Percentiles rank a stretch among this genome's conserved stretches.
phyloP scores from a whole-genome alignment of 331 rosid species.

The Rhamnella rubrinervis region DNA sequence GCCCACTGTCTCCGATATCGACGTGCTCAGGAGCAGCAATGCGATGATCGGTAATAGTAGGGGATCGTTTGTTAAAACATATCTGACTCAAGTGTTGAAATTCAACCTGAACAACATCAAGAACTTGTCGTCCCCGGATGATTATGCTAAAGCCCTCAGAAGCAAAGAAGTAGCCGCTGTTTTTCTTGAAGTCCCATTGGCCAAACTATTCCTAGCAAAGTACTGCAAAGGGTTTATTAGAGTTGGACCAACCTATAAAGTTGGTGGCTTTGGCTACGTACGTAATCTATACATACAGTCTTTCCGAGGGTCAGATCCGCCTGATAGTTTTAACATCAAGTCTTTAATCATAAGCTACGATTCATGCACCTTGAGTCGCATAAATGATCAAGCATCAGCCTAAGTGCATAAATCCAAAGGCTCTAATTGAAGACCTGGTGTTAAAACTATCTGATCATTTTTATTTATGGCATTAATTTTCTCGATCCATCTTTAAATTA shows the following conservation, averaged over 20 bases:
- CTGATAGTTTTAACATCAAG: no score
- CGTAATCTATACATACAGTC: not conserved
- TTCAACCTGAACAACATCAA: constrained; percentile 14
- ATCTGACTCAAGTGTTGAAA: constrained; percentile 23
- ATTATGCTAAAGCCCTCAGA: constrained; percentile 34
- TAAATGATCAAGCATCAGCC: no score
- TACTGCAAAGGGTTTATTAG: constrained; percentile 33
- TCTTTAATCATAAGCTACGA: no score
- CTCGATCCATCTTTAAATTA: no score
- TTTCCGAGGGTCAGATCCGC: no score
- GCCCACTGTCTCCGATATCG: constrained; percentile 27
- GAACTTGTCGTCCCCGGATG: constrained; percentile 17
- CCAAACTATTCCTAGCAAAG: constrained; percentile 39
- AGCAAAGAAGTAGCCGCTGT: constrained; percentile 27
- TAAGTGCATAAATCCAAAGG: no score
- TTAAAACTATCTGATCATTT: no score
- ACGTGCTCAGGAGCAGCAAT: constrained; percentile 21
- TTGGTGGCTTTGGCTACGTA: constrained; percentile 47
- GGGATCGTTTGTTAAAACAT: constrained; percentile 29
- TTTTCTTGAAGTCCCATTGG: constrained; percentile 29
- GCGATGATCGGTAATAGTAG: constrained; percentile 25
- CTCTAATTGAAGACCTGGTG: no score
- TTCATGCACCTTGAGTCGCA: no score
- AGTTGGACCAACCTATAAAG: constrained; percentile 27
- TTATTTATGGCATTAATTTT: no score